These are phyloP conservation scores for Dryadomyces quercivorus DNA, from an alignment of 2,329 filamentous ascomycete species.

Conservation along the genomic window DNA sequence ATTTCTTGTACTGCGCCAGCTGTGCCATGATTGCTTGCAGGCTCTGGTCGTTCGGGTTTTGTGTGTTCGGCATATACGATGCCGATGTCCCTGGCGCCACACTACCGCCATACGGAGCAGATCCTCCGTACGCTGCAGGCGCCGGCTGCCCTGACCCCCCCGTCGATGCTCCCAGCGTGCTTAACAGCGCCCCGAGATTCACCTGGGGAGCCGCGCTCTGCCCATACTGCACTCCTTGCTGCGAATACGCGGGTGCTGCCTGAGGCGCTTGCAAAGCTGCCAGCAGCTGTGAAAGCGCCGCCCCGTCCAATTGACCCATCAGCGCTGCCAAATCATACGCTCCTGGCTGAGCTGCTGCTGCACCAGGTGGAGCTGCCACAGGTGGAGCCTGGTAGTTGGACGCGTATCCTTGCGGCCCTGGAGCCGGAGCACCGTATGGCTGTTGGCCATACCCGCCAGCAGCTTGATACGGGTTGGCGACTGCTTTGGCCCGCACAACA, in stretches of 20 bases:
- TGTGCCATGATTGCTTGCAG: conserved; percentile 67
- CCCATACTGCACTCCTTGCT: not conserved
- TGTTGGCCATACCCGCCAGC: conserved; percentile 8
- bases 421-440: not conserved
- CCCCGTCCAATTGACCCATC: conserved; percentile 19
- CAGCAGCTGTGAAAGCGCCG: conserved; percentile 21
- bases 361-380: conserved; percentile 9
- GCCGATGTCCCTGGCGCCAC: conserved; percentile 10
- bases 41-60: conserved; percentile 29
- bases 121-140: not conserved
- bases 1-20: conserved; percentile 52
- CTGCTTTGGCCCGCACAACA: conserved; percentile 54
- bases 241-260: not conserved
- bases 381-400: conserved; percentile 4
- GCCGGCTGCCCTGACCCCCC: conserved; percentile 9
- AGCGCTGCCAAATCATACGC: conserved; percentile 13
- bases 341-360: not conserved
- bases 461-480: conserved; percentile 12
- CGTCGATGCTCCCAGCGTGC: conserved; percentile 21
- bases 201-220: conserved; percentile 16
- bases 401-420: not conserved
- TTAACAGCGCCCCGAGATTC: conserved; percentile 35
- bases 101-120: not conserved
- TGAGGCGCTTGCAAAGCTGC: conserved; percentile 15
- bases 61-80: conserved; percentile 13